These are phyloP conservation scores for button mushroom (Agaricus bisporus) DNA, from an alignment of 768 basidiomycete species.

Conservation along the genomic window DNA sequence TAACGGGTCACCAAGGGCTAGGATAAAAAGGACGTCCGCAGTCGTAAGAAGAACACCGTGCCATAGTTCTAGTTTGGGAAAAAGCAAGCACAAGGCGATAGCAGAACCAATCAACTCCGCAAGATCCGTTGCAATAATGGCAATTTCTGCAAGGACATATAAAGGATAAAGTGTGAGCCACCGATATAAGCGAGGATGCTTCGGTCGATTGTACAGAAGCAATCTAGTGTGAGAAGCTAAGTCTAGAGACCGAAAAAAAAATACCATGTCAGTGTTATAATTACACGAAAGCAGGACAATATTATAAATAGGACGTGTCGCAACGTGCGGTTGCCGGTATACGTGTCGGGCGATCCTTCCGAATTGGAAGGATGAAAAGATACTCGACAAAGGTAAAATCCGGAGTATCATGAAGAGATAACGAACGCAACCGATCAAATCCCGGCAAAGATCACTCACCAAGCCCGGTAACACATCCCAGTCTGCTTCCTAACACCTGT, in stretches of 20 bases:
- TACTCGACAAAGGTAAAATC: too few species aligned
- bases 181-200: conserved; percentile 48
- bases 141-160: conserved; percentile 59
- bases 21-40: conserved; percentile 62
- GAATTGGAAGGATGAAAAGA: not conserved
- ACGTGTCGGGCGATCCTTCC: not conserved
- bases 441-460: conserved; percentile 37
- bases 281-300: not conserved
- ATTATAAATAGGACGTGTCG: not conserved
- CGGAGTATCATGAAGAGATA: not conserved
- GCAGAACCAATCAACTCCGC: conserved; percentile 81
- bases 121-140: conserved; percentile 73
- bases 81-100: conserved; percentile 72
- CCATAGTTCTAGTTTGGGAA: conserved; percentile 65
- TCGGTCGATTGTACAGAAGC: conserved; percentile 58
- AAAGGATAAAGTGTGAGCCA: conserved; percentile 61
- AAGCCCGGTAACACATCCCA: conserved; percentile 80
- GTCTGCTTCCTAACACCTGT: conserved; percentile 68
- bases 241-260: conserved; percentile 22
- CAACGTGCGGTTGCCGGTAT: too few species aligned
- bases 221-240: conserved; percentile 55
- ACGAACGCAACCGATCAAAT: not conserved
- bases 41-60: conserved; percentile 65
- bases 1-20: conserved; percentile 67
- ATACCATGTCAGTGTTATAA: conserved; percentile 10